Evolutionary conservation across 345 rosid genomes (phyloP).

Genomic region (Eutrema japonicum): DNA sequence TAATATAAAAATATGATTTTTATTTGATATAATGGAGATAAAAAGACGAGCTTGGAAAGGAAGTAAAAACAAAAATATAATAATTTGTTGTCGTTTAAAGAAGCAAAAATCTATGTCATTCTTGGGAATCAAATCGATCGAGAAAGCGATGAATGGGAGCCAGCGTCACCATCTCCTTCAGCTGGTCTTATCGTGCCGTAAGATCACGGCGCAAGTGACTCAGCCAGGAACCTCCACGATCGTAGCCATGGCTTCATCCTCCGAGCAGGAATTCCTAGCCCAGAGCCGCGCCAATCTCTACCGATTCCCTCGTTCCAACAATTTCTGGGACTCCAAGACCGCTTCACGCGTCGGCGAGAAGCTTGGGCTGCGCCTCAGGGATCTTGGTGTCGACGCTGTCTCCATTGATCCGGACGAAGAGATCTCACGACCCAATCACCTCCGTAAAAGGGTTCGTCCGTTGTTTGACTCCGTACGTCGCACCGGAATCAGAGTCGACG

Average conservation of each 20-base stretch:
- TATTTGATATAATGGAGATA: neutral
- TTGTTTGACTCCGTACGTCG: slow-evolving; percentile 84
- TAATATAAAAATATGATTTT: neutral
- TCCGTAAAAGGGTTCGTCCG: slow-evolving; percentile 66
- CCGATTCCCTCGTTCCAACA: slow-evolving; percentile 58
- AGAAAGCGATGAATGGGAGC: slow-evolving; percentile 39
- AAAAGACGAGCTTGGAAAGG: slow-evolving; percentile 18
- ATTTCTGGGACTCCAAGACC: slow-evolving; percentile 65
- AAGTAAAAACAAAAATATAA: slow-evolving; percentile 14
- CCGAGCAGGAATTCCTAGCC: slow-evolving; percentile 74
- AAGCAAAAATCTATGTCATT: neutral
- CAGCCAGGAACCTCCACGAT: slow-evolving; percentile 62
- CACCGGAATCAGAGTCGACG: slow-evolving; percentile 67
- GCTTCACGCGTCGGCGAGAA: slow-evolving; percentile 93
- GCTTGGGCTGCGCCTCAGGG: slow-evolving; percentile 67
- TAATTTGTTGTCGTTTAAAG: neutral
- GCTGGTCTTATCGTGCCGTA: slow-evolving; percentile 78
- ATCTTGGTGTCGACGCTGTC: slow-evolving; percentile 62
- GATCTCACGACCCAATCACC: slow-evolving; percentile 68
- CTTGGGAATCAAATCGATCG: slow-evolving; percentile 19
- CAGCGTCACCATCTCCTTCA: slow-evolving; percentile 70
- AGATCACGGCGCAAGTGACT: slow-evolving; percentile 81
- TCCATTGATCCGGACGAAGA: slow-evolving; percentile 66
- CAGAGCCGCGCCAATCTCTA: slow-evolving; percentile 64
- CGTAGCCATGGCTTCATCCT: slow-evolving; percentile 89